Percentiles rank a stretch among this genome's conserved stretches.
These are phyloP conservation scores for Paramecium primaurelia DNA, from an alignment of 73 alveolate genomes.

Conservation along the genomic window DNA sequence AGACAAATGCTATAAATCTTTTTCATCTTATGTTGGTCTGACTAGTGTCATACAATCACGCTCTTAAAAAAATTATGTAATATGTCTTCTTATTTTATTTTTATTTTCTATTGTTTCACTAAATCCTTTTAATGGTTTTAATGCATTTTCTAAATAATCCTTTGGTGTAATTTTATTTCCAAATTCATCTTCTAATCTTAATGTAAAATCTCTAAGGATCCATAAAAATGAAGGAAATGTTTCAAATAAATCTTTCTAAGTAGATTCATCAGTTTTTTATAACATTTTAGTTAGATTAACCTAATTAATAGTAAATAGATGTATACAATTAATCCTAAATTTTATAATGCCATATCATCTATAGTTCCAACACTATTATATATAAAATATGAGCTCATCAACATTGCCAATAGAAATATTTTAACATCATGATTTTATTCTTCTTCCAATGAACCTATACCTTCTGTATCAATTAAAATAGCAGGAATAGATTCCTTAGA, in stretches of 20 bases:
- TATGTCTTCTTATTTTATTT: slow-evolving; percentile 88
- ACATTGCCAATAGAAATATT: slow-evolving; percentile 82
- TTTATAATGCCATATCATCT: slow-evolving; percentile 84
- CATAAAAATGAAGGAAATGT: slow-evolving; percentile 56
- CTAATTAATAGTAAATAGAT: neutral
- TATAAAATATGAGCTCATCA: slow-evolving; percentile 77
- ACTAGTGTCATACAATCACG: slow-evolving; percentile 94
- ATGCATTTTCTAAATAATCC: slow-evolving; percentile 89
- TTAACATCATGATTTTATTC: slow-evolving; percentile 86
- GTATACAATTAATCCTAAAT: slow-evolving; percentile 76
- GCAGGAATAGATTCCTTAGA: slow-evolving; percentile 43
- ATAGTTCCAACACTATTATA: slow-evolving; percentile 90
- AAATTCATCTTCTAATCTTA: slow-evolving; percentile 73
- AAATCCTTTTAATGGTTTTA: slow-evolving; percentile 78
- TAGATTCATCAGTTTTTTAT: slow-evolving; percentile 67
- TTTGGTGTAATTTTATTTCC: slow-evolving; percentile 86
- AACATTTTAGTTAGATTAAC: slow-evolving; percentile 91
- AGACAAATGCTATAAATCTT: slow-evolving; percentile 73
- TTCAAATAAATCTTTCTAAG: slow-evolving; percentile 64
- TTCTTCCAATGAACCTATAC: slow-evolving; percentile 91
- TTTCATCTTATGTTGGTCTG: slow-evolving; percentile 92
- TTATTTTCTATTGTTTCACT: slow-evolving; percentile 83
- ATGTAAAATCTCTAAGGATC: slow-evolving; percentile 84
- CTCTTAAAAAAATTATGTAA: slow-evolving; percentile 90
- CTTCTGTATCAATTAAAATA: slow-evolving; percentile 91